Conservation (phyloP, 78 protist genomes). For the Cyanophora paradoxa region DNA sequence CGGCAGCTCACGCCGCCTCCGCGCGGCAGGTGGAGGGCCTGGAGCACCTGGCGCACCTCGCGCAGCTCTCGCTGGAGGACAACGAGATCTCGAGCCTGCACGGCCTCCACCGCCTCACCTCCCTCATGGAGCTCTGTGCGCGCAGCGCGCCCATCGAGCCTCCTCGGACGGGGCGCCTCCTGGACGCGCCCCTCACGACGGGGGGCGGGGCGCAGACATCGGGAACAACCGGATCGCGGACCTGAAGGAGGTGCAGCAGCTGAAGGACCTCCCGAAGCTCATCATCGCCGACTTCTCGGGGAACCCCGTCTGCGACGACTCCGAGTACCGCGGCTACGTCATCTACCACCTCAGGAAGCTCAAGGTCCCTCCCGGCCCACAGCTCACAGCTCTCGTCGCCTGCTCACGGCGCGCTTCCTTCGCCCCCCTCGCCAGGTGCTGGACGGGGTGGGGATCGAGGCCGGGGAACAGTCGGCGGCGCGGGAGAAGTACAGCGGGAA, state of each 20-base stretch:
- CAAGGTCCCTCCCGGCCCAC: slow-evolving; percentile 29
- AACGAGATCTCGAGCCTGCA: slow-evolving; percentile 30
- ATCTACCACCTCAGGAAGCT: slow-evolving; percentile 35
- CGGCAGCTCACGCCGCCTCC: neutral
- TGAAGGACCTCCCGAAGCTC: slow-evolving; percentile 33
- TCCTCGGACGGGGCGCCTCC: neutral
- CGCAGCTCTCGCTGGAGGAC: slow-evolving; percentile 49
- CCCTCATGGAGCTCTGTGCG: slow-evolving; percentile 38
- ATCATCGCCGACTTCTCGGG: slow-evolving; percentile 49
- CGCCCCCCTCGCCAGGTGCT: slow-evolving; percentile 12
- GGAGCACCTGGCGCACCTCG: neutral
- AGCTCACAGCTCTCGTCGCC: too few species aligned
- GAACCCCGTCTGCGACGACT: slow-evolving; percentile 24
- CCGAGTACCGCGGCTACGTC: slow-evolving; percentile 10
- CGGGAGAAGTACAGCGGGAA: slow-evolving; percentile 18
- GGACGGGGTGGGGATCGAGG: slow-evolving; percentile 49
- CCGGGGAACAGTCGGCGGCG: slow-evolving; percentile 4
- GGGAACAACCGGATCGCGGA: slow-evolving; percentile 34
- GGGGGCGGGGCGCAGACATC: neutral
- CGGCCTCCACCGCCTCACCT: neutral
- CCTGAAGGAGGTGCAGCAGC: slow-evolving; percentile 6
- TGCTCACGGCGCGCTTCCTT: too few species aligned
- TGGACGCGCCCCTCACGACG: neutral
- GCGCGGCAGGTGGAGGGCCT: neutral
- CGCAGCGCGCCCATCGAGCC: too few species aligned